A percentile compares a stretch with the other conserved stretches of the same genome.
Evolutionary conservation across 257 asterid species (phyloP).

Genomic region (Plantago ovata): DNA sequence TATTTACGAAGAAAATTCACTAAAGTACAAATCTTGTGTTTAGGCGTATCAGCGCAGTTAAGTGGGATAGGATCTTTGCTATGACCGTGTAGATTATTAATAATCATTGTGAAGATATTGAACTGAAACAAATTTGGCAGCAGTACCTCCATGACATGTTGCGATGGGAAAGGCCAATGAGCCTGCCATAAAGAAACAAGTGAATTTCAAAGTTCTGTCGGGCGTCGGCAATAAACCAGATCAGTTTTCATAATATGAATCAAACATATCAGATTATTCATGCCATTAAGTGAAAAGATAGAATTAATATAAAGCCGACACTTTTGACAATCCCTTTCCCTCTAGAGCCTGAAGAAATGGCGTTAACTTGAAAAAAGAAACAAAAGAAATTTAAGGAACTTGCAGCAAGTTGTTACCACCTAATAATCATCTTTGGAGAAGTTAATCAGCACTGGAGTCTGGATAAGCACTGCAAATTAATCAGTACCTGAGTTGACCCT

Average conservation of each 20-base stretch:
- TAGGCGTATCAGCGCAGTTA: no score
- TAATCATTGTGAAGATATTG: not conserved
- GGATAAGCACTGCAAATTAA: slow-evolving; percentile 6
- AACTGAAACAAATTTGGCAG: slow-evolving; percentile 6
- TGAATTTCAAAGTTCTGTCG: slow-evolving; percentile 7
- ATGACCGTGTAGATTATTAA: not conserved
- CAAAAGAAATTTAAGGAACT: no score
- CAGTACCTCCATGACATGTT: slow-evolving; percentile 86
- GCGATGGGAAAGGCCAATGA: slow-evolving; percentile 94
- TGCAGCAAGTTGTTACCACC: not conserved
- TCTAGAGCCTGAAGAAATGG: no score
- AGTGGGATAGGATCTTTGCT: no score
- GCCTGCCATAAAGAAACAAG: slow-evolving; percentile 46
- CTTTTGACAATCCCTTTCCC: not conserved
- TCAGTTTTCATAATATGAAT: not conserved
- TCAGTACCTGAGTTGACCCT: slow-evolving; percentile 89
- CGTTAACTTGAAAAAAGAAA: no score
- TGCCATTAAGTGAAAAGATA: no score
- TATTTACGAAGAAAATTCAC: not conserved
- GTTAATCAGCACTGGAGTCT: not conserved
- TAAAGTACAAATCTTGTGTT: not conserved
- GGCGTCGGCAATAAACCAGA: no score
- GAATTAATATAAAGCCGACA: not conserved
- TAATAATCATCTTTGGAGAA: not conserved
- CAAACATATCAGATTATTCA: not conserved